These are phyloP conservation scores for Rutstroemia sp. DNA, from an alignment of 2,329 filamentous ascomycete species.

Conservation along the genomic window DNA sequence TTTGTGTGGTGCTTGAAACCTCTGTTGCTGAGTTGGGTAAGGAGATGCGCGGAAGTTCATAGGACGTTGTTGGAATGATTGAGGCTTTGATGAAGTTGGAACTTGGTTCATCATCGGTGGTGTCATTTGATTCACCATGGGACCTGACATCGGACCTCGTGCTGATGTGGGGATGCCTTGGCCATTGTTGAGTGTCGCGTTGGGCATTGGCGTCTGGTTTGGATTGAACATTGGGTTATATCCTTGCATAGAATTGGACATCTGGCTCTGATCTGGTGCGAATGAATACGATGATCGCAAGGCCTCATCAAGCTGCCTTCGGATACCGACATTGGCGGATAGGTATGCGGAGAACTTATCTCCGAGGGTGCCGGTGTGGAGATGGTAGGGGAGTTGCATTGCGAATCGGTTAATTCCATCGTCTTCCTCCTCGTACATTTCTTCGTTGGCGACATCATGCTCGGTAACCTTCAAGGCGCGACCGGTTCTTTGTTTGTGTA, in stretches of 20 bases:
- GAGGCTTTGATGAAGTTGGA: not conserved
- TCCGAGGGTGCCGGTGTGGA: not conserved
- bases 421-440: slow-evolving; percentile 82
- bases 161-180: no score
- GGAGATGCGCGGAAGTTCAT: no score
- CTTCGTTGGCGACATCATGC: slow-evolving; percentile 80
- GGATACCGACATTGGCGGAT: not conserved
- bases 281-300: not conserved
- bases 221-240: not conserved
- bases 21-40: no score
- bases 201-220: no score
- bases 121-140: not conserved
- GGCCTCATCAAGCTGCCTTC: not conserved
- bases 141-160: not conserved
- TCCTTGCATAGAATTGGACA: not conserved
- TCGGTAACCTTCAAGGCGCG: slow-evolving; percentile 75
- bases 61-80: not conserved
- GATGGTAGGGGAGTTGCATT: not conserved
- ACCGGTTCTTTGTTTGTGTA: slow-evolving; percentile 82
- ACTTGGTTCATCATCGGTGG: not conserved
- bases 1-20: no score
- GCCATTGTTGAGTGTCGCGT: no score
- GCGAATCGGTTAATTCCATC: not conserved
- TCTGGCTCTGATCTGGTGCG: not conserved
- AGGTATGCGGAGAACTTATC: not conserved